Evolutionary conservation across 2,329 filamentous ascomycete species (phyloP).

Genomic region (Aspergillus fructus): DNA sequence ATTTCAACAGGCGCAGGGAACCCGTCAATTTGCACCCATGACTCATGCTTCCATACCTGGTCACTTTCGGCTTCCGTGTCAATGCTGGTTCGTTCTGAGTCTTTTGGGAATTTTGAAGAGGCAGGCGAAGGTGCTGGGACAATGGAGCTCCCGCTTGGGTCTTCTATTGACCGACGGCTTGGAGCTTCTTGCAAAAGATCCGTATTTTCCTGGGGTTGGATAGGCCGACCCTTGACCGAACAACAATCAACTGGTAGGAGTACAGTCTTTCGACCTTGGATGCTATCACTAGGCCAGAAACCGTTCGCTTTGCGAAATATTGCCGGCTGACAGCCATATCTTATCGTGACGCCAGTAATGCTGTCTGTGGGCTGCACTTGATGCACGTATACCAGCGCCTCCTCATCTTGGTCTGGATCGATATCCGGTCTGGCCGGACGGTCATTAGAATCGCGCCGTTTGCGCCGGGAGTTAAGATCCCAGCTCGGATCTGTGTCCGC

Average conservation of each 20-base stretch:
- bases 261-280: conserved; percentile 79
- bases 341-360: conserved; percentile 84
- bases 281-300: conserved; percentile 89
- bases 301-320: conserved; percentile 84
- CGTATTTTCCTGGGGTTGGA: conserved; percentile 33
- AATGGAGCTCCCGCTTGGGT: conserved; percentile 36
- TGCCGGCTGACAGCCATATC: conserved; percentile 82
- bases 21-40: conserved; percentile 81
- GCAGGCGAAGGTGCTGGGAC: conserved; percentile 20
- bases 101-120: conserved; percentile 7
- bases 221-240: conserved; percentile 70
- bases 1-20: conserved; percentile 75
- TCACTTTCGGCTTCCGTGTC: conserved; percentile 55
- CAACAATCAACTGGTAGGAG: conserved; percentile 88
- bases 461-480: conserved; percentile 40
- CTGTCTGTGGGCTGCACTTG: conserved; percentile 80
- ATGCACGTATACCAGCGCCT: conserved; percentile 88
- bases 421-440: conserved; percentile 25
- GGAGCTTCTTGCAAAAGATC: conserved; percentile 27
- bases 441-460: conserved; percentile 47
- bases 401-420: conserved; percentile 58
- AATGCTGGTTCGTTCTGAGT: conserved; percentile 11
- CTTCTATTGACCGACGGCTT: conserved; percentile 26
- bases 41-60: conserved; percentile 77
- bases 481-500: conserved; percentile 42